Evolutionary conservation across 2,329 filamentous ascomycete species (phyloP).

Genomic region (Stagonosporopsis vannaccii): DNA sequence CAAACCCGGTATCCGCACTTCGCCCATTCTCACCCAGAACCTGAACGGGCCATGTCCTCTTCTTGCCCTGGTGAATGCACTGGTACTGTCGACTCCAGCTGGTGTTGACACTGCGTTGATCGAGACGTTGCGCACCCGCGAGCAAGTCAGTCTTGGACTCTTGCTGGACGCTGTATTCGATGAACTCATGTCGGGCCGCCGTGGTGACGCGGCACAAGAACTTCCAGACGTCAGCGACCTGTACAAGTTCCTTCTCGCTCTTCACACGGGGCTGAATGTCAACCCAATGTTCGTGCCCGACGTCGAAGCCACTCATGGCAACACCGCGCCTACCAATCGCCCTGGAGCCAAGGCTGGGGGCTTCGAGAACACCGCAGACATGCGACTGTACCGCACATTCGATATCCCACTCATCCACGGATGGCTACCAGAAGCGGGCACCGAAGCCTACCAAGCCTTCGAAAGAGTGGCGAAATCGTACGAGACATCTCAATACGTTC

Average conservation of each 20-base stretch:
- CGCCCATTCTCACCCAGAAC: constrained; percentile 90
- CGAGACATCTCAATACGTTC: constrained; percentile 87
- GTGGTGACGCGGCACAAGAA: constrained; percentile 67
- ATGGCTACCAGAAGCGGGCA: constrained; percentile 77
- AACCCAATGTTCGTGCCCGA: constrained; percentile 84
- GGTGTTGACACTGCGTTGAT: constrained; percentile 73
- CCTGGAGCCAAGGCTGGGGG: constrained; percentile 66
- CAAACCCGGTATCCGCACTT: constrained; percentile 70
- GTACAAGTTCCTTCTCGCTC: constrained; percentile 83
- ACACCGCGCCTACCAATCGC: constrained; percentile 48
- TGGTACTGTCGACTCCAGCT: constrained; percentile 81
- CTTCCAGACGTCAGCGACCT: constrained; percentile 88
- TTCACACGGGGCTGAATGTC: constrained; percentile 98
- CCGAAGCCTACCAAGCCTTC: constrained; percentile 74
- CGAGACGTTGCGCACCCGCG: constrained; percentile 77
- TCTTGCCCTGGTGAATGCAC: constrained; percentile 89
- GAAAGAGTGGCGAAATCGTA: constrained; percentile 80
- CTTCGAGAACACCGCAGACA: constrained; percentile 87
- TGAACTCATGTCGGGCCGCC: constrained; percentile 81
- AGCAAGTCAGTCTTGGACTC: constrained; percentile 86
- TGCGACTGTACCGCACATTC: constrained; percentile 91
- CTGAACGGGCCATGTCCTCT: constrained; percentile 93
- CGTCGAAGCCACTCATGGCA: constrained; percentile 47
- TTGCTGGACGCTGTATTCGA: constrained; percentile 91
- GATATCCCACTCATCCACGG: constrained; percentile 89